Percentiles rank a stretch among this genome's conserved stretches.
These are phyloP conservation scores for Pleurotus tuoliensis DNA, from an alignment of 768 basidiomycete species.

Conservation along the genomic window DNA sequence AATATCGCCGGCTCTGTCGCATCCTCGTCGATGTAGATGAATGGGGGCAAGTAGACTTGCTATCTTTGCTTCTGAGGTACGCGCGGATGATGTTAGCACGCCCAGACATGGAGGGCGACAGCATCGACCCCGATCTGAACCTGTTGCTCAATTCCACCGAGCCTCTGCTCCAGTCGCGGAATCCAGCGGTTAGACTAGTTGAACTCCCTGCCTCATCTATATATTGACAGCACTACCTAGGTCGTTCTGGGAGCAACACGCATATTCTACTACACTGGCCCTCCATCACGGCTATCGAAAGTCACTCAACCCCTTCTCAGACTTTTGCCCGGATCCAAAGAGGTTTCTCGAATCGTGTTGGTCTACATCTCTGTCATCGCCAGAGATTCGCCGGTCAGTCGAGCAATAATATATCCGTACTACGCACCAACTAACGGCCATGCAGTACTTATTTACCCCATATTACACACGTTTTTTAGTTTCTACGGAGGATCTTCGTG, in stretches of 20 bases:
- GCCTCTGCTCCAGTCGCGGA: slow-evolving; percentile 80
- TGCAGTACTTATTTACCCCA: slow-evolving; percentile 58
- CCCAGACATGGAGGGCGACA: slow-evolving; percentile 35
- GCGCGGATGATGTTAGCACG: slow-evolving; percentile 78
- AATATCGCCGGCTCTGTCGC: slow-evolving; percentile 81
- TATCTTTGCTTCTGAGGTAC: slow-evolving; percentile 79
- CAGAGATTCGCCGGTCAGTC: slow-evolving; percentile 59
- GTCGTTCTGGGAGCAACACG: slow-evolving; percentile 77
- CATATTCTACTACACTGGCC: slow-evolving; percentile 70
- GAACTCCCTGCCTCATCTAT: neutral
- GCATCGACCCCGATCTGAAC: slow-evolving; percentile 70
- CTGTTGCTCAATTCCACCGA: slow-evolving; percentile 69
- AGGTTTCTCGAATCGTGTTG: slow-evolving; percentile 73
- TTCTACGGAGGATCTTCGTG: slow-evolving; percentile 58
- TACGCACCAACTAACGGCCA: neutral
- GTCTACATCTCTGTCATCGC: slow-evolving; percentile 68
- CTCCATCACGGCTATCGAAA: slow-evolving; percentile 49
- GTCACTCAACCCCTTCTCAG: slow-evolving; percentile 72
- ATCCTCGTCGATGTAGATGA: slow-evolving; percentile 91
- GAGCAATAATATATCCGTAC: neutral
- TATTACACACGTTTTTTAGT: slow-evolving; percentile 68
- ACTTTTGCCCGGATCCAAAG: slow-evolving; percentile 62
- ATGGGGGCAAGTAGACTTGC: slow-evolving; percentile 87
- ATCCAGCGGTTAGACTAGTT: slow-evolving; percentile 69
- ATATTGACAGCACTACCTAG: slow-evolving; percentile 30